Evolutionary conservation across 371 early-diverging fungal genomes (phyloP).

Genomic region (Mortierella sp.): DNA sequence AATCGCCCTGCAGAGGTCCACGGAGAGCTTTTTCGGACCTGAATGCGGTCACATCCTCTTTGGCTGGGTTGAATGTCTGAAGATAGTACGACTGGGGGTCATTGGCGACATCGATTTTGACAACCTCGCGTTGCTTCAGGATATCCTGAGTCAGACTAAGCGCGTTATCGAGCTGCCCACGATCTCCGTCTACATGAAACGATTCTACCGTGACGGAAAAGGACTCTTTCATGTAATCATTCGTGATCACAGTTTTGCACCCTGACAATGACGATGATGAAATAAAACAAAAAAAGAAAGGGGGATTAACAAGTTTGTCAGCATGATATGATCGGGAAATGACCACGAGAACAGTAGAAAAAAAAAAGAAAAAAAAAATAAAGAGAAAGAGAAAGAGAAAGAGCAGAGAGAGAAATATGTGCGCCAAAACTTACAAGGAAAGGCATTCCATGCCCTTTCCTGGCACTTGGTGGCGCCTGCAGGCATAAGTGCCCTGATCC

Average conservation of each 20-base stretch:
- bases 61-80: conserved; percentile 58
- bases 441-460: conserved; percentile 89
- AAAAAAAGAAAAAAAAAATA: conserved; percentile 3
- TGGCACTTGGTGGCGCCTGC: conserved; percentile 74
- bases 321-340: conserved; percentile 5
- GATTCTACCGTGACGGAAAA: conserved; percentile 83
- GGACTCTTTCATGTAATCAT: conserved; percentile 77
- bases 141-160: conserved; percentile 48
- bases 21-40: conserved; percentile 76
- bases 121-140: conserved; percentile 71
- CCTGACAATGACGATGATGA: conserved; percentile 23
- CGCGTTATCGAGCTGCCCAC: conserved; percentile 79
- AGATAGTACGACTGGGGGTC: conserved; percentile 70
- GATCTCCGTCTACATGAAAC: conserved; percentile 75
- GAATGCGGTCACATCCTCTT: conserved; percentile 76
- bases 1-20: conserved; percentile 70
- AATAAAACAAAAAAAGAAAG: neutral
- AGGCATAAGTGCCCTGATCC: conserved; percentile 72
- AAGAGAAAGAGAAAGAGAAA: neutral
- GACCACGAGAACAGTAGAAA: conserved; percentile 28
- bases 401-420: neutral
- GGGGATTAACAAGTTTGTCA: neutral
- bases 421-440: conserved; percentile 71
- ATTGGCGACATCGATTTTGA: conserved; percentile 75
- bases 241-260: conserved; percentile 58